Conservation (phyloP, 208 protist species). For the Phytomonas serpens region DNA sequence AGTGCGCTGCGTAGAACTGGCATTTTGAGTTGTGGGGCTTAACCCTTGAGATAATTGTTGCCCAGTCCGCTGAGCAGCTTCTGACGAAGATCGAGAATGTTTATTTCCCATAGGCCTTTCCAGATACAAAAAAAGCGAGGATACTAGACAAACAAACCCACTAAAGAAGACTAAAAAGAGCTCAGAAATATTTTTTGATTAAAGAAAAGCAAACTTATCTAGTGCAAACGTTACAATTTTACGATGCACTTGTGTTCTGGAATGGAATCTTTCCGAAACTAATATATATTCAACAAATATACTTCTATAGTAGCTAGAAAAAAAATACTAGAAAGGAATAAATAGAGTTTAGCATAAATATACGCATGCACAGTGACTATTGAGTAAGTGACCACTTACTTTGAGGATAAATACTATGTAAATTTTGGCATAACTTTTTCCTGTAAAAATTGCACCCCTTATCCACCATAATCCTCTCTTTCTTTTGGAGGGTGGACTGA, state of each 20-base stretch:
- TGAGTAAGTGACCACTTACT: background rate
- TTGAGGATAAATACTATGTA: background rate
- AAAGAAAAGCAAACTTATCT: background rate
- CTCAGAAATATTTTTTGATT: background rate
- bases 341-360: background rate
- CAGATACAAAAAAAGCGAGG: background rate
- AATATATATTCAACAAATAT: background rate
- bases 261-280: background rate
- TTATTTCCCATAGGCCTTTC: background rate
- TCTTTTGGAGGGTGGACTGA: background rate
- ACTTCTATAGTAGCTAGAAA: background rate
- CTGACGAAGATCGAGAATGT: background rate
- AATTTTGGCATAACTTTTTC: background rate
- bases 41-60: background rate
- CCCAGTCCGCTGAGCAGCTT: background rate
- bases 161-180: background rate
- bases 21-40: slow-evolving; percentile 1
- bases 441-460: background rate
- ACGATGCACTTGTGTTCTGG: background rate
- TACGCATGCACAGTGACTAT: background rate
- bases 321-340: background rate
- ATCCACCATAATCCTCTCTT: background rate
- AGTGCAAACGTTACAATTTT: background rate
- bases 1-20: slow-evolving; percentile 1
- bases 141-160: background rate